Conservation (phyloP, 208 protist genomes). For the Wallacemonas sp. region DNA sequence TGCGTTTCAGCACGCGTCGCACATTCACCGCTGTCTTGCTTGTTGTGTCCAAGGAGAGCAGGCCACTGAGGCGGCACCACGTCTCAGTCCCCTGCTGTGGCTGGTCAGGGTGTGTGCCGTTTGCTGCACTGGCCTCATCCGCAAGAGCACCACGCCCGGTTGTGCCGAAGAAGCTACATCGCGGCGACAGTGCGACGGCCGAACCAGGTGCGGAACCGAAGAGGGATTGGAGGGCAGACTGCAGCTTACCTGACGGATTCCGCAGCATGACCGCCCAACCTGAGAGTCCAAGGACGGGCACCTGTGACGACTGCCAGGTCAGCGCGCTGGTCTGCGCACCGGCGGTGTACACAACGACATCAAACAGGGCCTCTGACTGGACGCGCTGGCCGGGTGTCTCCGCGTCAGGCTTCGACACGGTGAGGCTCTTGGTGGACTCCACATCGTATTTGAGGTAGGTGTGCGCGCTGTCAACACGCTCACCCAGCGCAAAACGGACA, state of each 20-base stretch:
- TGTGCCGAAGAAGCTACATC: conserved; percentile 40
- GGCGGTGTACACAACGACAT: conserved; percentile 79
- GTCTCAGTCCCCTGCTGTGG: conserved; percentile 15
- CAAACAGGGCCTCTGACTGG: conserved; percentile 38
- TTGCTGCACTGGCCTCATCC: no score
- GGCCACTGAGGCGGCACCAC: conserved; percentile 35
- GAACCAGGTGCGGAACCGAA: conserved; percentile 22
- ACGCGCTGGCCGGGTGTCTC: conserved; percentile 25
- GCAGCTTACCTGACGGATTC: conserved; percentile 9
- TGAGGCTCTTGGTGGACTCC: conserved; percentile 61
- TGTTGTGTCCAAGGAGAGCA: conserved; percentile 62
- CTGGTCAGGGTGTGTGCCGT: no score
- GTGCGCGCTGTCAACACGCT: conserved; percentile 47
- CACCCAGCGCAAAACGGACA: conserved; percentile 59
- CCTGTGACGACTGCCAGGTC: conserved; percentile 50
- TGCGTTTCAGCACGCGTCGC: conserved; percentile 30
- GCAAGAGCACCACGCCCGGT: neutral
- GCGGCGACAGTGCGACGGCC: conserved; percentile 25
- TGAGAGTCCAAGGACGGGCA: conserved; percentile 70
- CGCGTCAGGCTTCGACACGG: conserved; percentile 36
- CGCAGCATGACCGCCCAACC: conserved; percentile 40
- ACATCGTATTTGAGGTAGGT: conserved; percentile 68
- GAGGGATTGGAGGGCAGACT: conserved; percentile 26
- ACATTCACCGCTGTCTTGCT: conserved; percentile 10
- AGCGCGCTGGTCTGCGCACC: conserved; percentile 56